Evolutionary conservation across 306 rosid genomes (phyloP).

Genomic region (Quercus parvula): DNA sequence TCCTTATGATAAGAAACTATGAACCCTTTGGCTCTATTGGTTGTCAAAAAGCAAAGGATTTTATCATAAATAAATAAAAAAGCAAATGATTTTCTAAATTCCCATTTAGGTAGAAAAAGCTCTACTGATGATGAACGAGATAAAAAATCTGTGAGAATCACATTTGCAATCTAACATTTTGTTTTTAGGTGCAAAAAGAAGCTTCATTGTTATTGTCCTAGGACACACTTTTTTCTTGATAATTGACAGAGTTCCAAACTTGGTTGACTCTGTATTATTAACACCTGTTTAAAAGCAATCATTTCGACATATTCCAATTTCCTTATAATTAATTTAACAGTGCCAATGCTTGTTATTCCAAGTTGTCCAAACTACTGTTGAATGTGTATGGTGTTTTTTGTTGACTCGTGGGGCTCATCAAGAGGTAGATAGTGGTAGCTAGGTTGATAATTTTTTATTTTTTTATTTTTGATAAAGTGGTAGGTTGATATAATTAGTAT

Average conservation of each 20-base stretch:
- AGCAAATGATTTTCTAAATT: background rate
- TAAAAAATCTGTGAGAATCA: background rate
- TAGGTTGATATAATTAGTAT: slow-evolving; percentile 13
- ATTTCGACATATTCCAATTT: background rate
- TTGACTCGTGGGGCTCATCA: background rate
- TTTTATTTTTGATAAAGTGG: background rate
- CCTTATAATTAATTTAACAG: no score
- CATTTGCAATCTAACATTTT: background rate
- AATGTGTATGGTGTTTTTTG: background rate
- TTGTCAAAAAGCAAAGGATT: background rate
- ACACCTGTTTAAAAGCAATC: background rate
- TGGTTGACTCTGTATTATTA: background rate
- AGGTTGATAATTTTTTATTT: slow-evolving; percentile 7
- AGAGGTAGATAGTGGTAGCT: slow-evolving; percentile 16
- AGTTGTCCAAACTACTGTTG: background rate
- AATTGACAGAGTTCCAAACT: background rate
- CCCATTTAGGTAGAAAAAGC: background rate
- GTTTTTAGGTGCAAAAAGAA: background rate
- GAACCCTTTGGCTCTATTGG: no score
- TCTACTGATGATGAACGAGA: background rate
- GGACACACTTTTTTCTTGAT: background rate
- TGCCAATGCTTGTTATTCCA: background rate
- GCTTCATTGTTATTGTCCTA: background rate
- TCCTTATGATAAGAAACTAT: no score
- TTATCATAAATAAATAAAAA: background rate